Evolutionary conservation across 306 rosid genomes (phyloP).

Genomic region (Elaeagnus macrophylla): DNA sequence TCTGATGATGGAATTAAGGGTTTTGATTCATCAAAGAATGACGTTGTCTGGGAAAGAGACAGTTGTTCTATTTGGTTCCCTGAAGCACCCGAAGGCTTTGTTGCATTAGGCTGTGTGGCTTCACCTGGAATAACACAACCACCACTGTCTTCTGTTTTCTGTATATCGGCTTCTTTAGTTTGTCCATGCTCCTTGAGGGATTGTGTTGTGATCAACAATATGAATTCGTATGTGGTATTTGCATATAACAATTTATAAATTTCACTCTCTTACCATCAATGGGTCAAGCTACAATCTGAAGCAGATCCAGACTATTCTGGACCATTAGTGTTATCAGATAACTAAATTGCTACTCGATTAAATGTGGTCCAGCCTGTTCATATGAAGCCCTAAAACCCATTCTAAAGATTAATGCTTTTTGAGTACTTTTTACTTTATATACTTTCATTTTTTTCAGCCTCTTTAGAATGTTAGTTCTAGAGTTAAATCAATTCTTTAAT

Average conservation of each 20-base stretch:
- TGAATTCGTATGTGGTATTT: slow-evolving; percentile 48
- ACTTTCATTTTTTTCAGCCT: no score
- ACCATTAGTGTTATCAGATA: not conserved
- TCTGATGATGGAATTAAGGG: slow-evolving; percentile 25
- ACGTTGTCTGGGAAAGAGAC: slow-evolving; percentile 25
- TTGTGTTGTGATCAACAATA: slow-evolving; percentile 48
- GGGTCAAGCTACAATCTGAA: not conserved
- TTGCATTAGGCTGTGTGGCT: slow-evolving; percentile 86
- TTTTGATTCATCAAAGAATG: slow-evolving; percentile 19
- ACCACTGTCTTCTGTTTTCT: slow-evolving; percentile 61
- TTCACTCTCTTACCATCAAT: not conserved
- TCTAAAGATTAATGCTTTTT: no score
- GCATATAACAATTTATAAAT: not conserved
- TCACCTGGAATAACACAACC: slow-evolving; percentile 59
- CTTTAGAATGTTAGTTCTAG: no score
- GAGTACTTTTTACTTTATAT: no score
- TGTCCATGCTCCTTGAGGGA: slow-evolving; percentile 76
- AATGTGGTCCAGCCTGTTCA: no score
- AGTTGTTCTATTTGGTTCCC: slow-evolving; percentile 87
- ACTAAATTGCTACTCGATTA: no score
- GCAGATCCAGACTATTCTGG: not conserved
- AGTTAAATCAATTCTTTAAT: no score
- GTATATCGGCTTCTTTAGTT: slow-evolving; percentile 65
- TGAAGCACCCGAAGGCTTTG: slow-evolving; percentile 86
- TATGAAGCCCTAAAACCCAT: no score